phyloP scores from a whole-genome alignment of 352 stramenopile genomes.

The Globisporangium splendens region DNA sequence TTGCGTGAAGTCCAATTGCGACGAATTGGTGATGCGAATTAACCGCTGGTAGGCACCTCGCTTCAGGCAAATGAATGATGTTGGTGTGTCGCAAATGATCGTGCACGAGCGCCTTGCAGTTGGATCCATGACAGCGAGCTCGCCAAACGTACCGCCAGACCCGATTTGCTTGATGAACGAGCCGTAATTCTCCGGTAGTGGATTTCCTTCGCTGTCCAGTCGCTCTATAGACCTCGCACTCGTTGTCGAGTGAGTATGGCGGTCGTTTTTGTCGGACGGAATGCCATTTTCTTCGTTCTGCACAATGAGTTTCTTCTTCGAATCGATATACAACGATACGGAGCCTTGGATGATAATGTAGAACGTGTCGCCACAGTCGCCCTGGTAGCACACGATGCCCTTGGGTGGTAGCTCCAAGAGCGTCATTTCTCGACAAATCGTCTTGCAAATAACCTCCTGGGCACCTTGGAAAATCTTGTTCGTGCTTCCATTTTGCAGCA shows the following conservation, averaged over 20 bases:
- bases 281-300: conserved; percentile 10
- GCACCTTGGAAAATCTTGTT: conserved; percentile 79
- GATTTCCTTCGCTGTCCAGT: conserved; percentile 13
- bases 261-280: conserved; percentile 18
- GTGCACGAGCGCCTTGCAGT: conserved; percentile 69
- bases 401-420: conserved; percentile 57
- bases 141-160: conserved; percentile 68
- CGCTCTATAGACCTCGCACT: neutral
- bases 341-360: conserved; percentile 74
- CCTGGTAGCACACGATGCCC: conserved; percentile 76
- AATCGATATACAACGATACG: conserved; percentile 74
- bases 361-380: conserved; percentile 81
- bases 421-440: conserved; percentile 86
- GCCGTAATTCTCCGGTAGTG: conserved; percentile 43
- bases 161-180: conserved; percentile 79
- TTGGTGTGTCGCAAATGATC: conserved; percentile 62
- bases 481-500: conserved; percentile 76
- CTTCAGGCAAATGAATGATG: conserved; percentile 86
- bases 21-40: conserved; percentile 78
- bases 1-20: conserved; percentile 75
- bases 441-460: conserved; percentile 87
- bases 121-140: conserved; percentile 79
- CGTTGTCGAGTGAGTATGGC: conserved; percentile 9
- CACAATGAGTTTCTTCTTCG: conserved; percentile 35
- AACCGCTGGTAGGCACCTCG: conserved; percentile 78